These are phyloP conservation scores for Mucor racemosus DNA, from an alignment of 371 early-diverging fungal species.

Conservation along the genomic window DNA sequence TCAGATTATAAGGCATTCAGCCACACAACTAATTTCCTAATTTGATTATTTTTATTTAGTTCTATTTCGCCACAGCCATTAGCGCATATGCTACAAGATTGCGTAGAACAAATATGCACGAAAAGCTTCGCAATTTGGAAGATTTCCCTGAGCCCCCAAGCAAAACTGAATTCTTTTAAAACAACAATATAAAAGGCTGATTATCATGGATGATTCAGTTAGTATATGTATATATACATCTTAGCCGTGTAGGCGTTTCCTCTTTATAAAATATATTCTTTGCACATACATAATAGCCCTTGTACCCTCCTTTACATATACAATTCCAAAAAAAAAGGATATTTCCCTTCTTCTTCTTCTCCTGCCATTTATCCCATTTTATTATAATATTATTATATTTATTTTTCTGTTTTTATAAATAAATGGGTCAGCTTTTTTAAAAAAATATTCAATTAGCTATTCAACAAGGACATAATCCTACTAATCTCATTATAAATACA, in stretches of 20 bases:
- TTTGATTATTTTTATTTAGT: constrained; percentile 15
- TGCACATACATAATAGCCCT: constrained; percentile 8
- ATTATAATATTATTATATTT: no score
- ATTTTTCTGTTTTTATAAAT: no score
- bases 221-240: neutral
- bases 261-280: neutral
- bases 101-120: constrained; percentile 36
- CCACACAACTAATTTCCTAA: constrained; percentile 8
- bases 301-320: constrained; percentile 9
- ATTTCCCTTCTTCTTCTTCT: no score
- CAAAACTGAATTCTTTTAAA: constrained; percentile 29
- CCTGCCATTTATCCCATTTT: no score
- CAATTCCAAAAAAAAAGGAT: neutral
- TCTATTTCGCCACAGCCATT: constrained; percentile 35
- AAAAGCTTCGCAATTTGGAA: constrained; percentile 35
- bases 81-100: constrained; percentile 37
- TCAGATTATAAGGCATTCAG: neutral
- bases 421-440: no score
- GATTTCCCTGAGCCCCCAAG: constrained; percentile 37
- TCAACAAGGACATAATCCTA: no score
- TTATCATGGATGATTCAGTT: neutral
- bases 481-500: no score
- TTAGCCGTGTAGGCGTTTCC: neutral
- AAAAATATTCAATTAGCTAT: no score
- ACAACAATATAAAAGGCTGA: neutral